A percentile compares a stretch with the other conserved stretches of the same genome.
phyloP scores from a whole-genome alignment of 768 basidiomycete species.

The Suillus luteus region DNA sequence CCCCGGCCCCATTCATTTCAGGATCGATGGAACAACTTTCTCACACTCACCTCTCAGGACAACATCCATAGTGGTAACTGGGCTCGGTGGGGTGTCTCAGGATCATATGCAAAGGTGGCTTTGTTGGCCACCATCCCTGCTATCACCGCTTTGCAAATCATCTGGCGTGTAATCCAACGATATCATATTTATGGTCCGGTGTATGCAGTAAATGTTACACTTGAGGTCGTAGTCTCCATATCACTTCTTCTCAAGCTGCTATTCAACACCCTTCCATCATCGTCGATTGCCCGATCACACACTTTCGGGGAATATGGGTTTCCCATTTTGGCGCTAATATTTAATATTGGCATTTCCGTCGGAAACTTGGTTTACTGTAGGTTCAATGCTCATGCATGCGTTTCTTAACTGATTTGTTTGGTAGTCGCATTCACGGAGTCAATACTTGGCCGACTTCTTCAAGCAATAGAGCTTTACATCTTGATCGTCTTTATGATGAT shows the following conservation, averaged over 20 bases:
- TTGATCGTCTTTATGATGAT: conserved; percentile 61
- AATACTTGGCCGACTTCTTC: conserved; percentile 64
- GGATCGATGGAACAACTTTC: conserved; percentile 17
- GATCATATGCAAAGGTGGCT: conserved; percentile 52
- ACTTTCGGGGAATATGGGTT: conserved; percentile 49
- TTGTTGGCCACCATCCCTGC: conserved; percentile 47
- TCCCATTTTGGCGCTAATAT: conserved; percentile 51
- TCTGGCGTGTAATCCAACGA: conserved; percentile 55
- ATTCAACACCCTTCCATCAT: conserved; percentile 49
- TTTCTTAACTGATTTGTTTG: conserved; percentile 15
- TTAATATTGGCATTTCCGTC: conserved; percentile 55
- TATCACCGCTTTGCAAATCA: conserved; percentile 58
- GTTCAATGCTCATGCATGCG: conserved; percentile 30
- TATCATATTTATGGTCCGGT: conserved; percentile 44
- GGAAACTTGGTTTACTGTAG: conserved; percentile 60
- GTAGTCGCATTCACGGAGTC: conserved; percentile 72
- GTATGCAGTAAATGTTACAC: conserved; percentile 57
- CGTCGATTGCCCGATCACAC: conserved; percentile 43
- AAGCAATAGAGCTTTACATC: conserved; percentile 64
- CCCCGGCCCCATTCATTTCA: conserved; percentile 20
- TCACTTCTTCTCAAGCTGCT: conserved; percentile 65
- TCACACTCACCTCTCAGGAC: conserved; percentile 19
- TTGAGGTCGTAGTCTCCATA: conserved; percentile 59
- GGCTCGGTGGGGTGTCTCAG: conserved; percentile 62
- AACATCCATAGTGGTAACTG: conserved; percentile 60